Evolutionary conservation across 2,329 filamentous ascomycete genomes (phyloP).

Genomic region (Ceratocystis cubensis): DNA sequence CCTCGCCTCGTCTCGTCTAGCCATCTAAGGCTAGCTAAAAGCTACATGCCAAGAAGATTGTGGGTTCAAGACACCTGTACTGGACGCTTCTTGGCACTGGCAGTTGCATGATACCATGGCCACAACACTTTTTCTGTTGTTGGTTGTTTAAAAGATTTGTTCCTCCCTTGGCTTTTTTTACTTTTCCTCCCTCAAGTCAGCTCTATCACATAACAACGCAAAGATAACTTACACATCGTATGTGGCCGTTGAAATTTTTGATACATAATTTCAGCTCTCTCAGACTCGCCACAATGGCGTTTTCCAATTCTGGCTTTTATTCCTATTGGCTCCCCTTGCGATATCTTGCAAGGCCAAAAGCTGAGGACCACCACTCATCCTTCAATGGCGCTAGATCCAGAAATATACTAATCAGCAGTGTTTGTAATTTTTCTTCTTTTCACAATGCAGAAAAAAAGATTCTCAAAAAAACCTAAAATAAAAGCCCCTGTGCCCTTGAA

Average conservation of each 20-base stretch:
- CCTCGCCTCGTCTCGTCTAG: neutral
- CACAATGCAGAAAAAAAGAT: neutral
- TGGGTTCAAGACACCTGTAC: neutral
- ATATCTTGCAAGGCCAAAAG: neutral
- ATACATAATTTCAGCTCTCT: neutral
- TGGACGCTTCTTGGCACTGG: neutral
- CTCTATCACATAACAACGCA: neutral
- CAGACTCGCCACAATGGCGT: constrained; percentile 3
- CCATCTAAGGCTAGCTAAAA: neutral
- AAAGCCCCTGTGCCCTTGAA: neutral
- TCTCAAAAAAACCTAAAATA: too few relatives aligned
- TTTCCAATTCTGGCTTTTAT: neutral
- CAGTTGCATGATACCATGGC: neutral
- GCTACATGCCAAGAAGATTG: neutral
- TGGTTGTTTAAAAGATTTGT: neutral
- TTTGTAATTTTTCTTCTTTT: neutral
- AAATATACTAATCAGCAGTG: neutral
- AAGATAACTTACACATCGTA: neutral
- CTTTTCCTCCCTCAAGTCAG: neutral
- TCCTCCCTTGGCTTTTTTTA: neutral
- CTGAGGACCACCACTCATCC: neutral
- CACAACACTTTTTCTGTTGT: neutral
- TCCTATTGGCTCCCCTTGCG: neutral
- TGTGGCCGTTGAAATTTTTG: constrained; percentile 21
- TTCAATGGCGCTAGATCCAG: neutral